Percentiles rank a stretch among this genome's conserved stretches.
These are phyloP conservation scores for Didymella lethalis DNA, from an alignment of 2,329 filamentous ascomycete species.

Conservation along the genomic window DNA sequence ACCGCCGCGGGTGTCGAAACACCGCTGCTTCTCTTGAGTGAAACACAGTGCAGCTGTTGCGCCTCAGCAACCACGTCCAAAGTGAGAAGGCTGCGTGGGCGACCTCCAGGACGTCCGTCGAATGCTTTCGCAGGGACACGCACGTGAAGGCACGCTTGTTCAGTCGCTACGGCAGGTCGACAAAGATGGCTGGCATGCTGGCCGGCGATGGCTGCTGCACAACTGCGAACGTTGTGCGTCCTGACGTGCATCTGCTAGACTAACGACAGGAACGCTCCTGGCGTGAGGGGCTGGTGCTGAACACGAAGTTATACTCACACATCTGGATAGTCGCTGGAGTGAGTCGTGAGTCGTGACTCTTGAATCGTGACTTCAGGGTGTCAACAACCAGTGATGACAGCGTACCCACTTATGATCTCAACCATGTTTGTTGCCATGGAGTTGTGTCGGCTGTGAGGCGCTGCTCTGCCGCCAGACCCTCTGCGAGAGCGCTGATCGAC, in stretches of 20 bases:
- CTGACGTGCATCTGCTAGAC: slow-evolving; percentile 19
- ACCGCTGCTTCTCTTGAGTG: slow-evolving; percentile 8
- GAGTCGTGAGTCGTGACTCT: no score
- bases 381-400: neutral
- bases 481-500: slow-evolving; percentile 12
- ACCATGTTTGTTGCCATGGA: slow-evolving; percentile 19
- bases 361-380: neutral
- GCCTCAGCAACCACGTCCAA: neutral
- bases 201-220: slow-evolving; percentile 16
- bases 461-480: slow-evolving; percentile 16
- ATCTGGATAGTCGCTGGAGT: neutral
- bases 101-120: neutral
- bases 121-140: neutral
- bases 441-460: slow-evolving; percentile 8
- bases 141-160: slow-evolving; percentile 9
- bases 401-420: slow-evolving; percentile 14
- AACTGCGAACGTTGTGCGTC: slow-evolving; percentile 14
- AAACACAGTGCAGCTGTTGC: slow-evolving; percentile 6
- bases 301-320: neutral
- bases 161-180: slow-evolving; percentile 8
- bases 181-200: slow-evolving; percentile 18
- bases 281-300: neutral
- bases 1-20: slow-evolving; percentile 7
- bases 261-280: neutral
- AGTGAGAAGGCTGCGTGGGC: neutral